These are phyloP conservation scores for Endocalyx cinctus DNA, from an alignment of 2,329 filamentous ascomycete genomes.

Conservation along the genomic window DNA sequence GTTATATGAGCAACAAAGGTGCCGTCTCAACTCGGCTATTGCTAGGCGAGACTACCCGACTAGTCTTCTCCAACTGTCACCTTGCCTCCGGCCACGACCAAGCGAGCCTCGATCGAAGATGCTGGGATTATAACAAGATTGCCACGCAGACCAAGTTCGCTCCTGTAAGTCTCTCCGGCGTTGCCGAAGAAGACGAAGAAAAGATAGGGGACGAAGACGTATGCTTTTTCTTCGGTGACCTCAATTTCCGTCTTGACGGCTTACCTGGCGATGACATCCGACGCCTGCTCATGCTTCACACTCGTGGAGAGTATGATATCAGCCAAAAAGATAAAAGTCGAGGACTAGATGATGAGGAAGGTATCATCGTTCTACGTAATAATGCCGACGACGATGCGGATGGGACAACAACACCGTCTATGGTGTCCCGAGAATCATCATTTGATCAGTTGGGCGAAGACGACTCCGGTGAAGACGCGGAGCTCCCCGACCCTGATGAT, in stretches of 20 bases:
- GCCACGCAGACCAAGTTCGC: constrained; percentile 71
- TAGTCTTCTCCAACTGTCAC: constrained; percentile 91
- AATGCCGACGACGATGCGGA: constrained; percentile 42
- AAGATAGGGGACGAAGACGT: constrained; percentile 87
- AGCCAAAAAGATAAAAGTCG: constrained; percentile 35
- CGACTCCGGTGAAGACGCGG: constrained; percentile 28
- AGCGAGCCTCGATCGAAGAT: constrained; percentile 71
- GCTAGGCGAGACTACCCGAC: constrained; percentile 80
- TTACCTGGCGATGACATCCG: constrained; percentile 89
- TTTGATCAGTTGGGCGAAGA: constrained; percentile 25
- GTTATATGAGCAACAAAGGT: constrained; percentile 95
- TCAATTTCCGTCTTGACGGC: constrained; percentile 89
- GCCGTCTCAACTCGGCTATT: constrained; percentile 78
- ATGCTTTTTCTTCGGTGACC: constrained; percentile 91
- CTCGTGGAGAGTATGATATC: constrained; percentile 69
- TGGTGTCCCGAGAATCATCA: constrained; percentile 27
- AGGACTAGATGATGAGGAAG: constrained; percentile 39
- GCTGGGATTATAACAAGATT: constrained; percentile 86
- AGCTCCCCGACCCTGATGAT: constrained; percentile 59
- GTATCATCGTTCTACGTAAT: constrained; percentile 46
- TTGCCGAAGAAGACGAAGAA: constrained; percentile 60
- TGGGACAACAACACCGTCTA: constrained; percentile 26
- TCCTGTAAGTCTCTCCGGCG: constrained; percentile 62
- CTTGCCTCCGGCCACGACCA: constrained; percentile 82
- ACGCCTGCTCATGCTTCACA: constrained; percentile 76